These are phyloP conservation scores for Calonectria pteridis DNA, from an alignment of 2,329 filamentous ascomycete species.

Conservation along the genomic window DNA sequence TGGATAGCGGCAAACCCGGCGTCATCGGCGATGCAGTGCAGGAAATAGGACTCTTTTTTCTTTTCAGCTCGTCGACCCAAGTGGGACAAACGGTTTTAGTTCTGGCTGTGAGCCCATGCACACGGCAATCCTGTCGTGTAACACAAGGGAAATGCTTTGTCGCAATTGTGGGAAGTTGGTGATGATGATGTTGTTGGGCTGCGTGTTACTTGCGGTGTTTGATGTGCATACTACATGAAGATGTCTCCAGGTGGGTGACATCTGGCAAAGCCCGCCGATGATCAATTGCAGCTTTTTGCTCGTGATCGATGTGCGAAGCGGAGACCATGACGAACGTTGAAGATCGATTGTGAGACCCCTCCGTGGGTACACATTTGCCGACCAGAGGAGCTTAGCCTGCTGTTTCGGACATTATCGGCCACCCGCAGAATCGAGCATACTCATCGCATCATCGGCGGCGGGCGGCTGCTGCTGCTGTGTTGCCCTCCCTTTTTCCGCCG, in stretches of 20 bases:
- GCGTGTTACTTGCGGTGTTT: neutral
- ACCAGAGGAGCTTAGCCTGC: neutral
- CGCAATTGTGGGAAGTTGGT: neutral
- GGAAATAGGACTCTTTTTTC: neutral
- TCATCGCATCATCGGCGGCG: conserved; percentile 7
- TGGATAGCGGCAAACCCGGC: conserved; percentile 7
- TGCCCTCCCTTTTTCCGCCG: neutral
- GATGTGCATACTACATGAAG: neutral
- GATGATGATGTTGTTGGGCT: neutral
- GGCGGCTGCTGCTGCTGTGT: neutral
- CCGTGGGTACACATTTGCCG: neutral
- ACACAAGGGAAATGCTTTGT: conserved; percentile 13
- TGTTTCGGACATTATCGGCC: conserved; percentile 14
- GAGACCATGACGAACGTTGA: neutral
- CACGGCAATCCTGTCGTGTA: conserved; percentile 2
- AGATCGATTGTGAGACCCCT: neutral
- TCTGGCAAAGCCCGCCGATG: neutral
- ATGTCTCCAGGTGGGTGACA: neutral
- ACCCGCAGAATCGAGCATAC: conserved; percentile 19
- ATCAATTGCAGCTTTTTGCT: neutral
- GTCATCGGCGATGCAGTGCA: neutral
- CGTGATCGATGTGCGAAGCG: neutral
- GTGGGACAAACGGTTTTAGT: neutral
- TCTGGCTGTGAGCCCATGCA: neutral
- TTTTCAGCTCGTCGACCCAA: neutral